Conservation (phyloP, 2,329 filamentous ascomycete genomes). For the Talaromyces albobiverticillius region DNA sequence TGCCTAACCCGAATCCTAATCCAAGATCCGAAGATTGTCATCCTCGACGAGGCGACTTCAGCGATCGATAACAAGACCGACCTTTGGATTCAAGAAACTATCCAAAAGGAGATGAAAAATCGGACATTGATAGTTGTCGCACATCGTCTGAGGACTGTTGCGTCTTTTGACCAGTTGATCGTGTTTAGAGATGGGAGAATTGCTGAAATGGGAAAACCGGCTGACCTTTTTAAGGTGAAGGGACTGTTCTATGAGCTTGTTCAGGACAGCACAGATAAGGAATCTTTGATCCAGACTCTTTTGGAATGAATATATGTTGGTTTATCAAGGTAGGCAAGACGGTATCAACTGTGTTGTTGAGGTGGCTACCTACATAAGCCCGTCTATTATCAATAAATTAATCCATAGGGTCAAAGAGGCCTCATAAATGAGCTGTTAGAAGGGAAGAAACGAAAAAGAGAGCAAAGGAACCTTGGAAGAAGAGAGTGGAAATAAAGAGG, state of each 20-base stretch:
- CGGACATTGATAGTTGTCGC: conserved; percentile 69
- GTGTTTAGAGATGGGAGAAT: conserved; percentile 45
- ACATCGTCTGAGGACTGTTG: conserved; percentile 69
- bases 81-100: conserved; percentile 66
- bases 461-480: too few relatives aligned
- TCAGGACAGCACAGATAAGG: background rate
- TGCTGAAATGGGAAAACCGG: conserved; percentile 1
- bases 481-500: too few relatives aligned
- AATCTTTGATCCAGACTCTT: too few relatives aligned
- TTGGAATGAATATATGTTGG: too few relatives aligned
- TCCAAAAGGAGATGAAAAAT: conserved; percentile 64
- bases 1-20: conserved; percentile 71
- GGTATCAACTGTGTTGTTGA: too few relatives aligned
- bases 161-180: conserved; percentile 68
- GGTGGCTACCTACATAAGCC: too few relatives aligned
- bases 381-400: too few relatives aligned
- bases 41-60: conserved; percentile 72
- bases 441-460: too few relatives aligned
- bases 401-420: too few relatives aligned
- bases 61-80: conserved; percentile 73
- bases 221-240: background rate
- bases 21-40: conserved; percentile 67
- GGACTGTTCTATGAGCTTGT: conserved; percentile 2
- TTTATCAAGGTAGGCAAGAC: too few relatives aligned
- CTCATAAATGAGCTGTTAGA: too few relatives aligned